phyloP scores from a whole-genome alignment of 2,329 filamentous ascomycete genomes.

The Macrophomina pseudophaseolina region DNA sequence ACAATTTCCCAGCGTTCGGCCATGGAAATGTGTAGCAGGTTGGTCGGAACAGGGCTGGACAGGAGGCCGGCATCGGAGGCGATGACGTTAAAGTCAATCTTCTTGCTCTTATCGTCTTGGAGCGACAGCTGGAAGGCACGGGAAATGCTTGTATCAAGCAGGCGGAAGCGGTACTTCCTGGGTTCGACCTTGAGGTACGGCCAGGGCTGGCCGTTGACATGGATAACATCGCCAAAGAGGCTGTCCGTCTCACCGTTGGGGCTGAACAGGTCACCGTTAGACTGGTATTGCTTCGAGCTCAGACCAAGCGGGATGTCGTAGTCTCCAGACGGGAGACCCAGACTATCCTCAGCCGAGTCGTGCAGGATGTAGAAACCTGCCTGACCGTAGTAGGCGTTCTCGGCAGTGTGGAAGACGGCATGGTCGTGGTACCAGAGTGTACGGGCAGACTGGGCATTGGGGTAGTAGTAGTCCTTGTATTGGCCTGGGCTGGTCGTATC shows the following conservation, averaged over 20 bases:
- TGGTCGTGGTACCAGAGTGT: conserved; percentile 64
- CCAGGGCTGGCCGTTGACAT: conserved; percentile 66
- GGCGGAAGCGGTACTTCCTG: conserved; percentile 63
- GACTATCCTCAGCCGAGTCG: conserved; percentile 55
- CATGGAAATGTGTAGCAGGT: conserved; percentile 56
- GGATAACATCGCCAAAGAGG: conserved; percentile 63
- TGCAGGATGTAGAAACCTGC: conserved; percentile 61
- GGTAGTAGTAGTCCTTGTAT: conserved; percentile 68
- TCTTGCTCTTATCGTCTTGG: conserved; percentile 37
- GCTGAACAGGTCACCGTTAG: conserved; percentile 56
- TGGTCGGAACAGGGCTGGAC: conserved; percentile 49
- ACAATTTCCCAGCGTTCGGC: conserved; percentile 65
- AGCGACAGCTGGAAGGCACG: conserved; percentile 58
- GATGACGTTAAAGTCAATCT: conserved; percentile 59
- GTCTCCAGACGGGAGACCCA: conserved; percentile 57
- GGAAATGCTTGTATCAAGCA: conserved; percentile 58
- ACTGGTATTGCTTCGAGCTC: conserved; percentile 57
- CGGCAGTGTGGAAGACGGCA: conserved; percentile 51
- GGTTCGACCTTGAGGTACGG: conserved; percentile 64
- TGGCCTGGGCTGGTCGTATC: conserved; percentile 58
- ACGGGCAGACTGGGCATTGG: conserved; percentile 59
- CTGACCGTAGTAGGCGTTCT: conserved; percentile 63
- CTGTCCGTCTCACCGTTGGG: conserved; percentile 52
- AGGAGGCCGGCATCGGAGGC: conserved; percentile 61
- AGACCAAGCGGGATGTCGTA: conserved; percentile 62